These are phyloP conservation scores for Penicillium waksmanii DNA, from an alignment of 495 filamentous ascomycete species.

Conservation along the genomic window DNA sequence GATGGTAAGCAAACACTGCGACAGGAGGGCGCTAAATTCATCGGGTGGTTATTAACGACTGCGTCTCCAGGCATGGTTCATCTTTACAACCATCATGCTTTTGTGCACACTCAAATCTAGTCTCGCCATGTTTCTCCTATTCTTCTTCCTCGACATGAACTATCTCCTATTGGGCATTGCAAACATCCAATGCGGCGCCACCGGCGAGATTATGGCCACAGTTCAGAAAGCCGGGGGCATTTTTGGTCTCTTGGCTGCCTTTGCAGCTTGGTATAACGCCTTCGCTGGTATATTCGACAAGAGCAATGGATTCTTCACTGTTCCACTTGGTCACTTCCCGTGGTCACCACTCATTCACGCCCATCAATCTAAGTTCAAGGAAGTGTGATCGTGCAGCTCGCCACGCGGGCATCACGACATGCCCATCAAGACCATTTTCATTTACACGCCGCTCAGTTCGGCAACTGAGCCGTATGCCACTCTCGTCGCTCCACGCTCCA, in stretches of 20 bases:
- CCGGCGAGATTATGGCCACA: slow-evolving; percentile 40
- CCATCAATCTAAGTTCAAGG: slow-evolving; percentile 21
- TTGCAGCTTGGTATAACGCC: slow-evolving; percentile 88
- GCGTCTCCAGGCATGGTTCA: slow-evolving; percentile 71
- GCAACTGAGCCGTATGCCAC: not conserved
- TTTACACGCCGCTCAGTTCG: not conserved
- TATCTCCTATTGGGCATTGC: slow-evolving; percentile 78
- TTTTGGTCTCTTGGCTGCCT: slow-evolving; percentile 79
- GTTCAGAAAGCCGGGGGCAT: slow-evolving; percentile 72
- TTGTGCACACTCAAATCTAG: slow-evolving; percentile 84
- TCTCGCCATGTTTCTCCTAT: slow-evolving; percentile 83
- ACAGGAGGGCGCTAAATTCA: not conserved
- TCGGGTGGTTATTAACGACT: not conserved
- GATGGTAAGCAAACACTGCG: slow-evolving; percentile 47
- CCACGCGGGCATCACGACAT: not conserved
- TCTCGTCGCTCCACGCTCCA: not conserved
- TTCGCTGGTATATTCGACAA: slow-evolving; percentile 80
- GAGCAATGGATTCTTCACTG: slow-evolving; percentile 78
- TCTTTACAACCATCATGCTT: slow-evolving; percentile 82
- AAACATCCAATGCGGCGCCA: slow-evolving; percentile 54
- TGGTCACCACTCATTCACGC: slow-evolving; percentile 53
- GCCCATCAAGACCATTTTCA: not conserved
- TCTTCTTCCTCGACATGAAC: slow-evolving; percentile 73
- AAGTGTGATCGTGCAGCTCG: slow-evolving; percentile 7
- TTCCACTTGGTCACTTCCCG: slow-evolving; percentile 86